Conservation (phyloP, 1,139 yeast species). For the Candida sp. region DNA sequence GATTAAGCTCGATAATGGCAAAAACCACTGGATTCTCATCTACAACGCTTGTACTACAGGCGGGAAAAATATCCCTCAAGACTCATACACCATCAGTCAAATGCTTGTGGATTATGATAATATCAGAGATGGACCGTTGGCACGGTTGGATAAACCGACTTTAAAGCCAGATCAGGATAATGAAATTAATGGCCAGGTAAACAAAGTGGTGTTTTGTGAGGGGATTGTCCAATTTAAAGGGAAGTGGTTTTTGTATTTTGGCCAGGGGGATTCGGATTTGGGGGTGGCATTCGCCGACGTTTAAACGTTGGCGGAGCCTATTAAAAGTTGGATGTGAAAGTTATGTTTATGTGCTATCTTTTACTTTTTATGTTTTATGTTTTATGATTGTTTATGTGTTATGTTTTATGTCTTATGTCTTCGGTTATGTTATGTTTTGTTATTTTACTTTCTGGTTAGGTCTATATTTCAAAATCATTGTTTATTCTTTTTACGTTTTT, state of each 20-base stretch:
- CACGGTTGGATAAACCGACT: constrained; percentile 36
- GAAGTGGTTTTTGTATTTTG: constrained; percentile 41
- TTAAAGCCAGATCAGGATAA: constrained; percentile 34
- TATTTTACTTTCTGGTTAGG: too few species aligned
- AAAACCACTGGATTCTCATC: constrained; percentile 35
- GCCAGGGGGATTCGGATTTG: constrained; percentile 43
- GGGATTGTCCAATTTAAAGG: constrained; percentile 44
- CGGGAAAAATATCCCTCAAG: constrained; percentile 23
- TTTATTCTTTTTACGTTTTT: neutral
- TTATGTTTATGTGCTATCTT: too few species aligned
- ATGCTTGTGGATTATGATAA: constrained; percentile 43
- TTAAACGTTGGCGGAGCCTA: too few species aligned
- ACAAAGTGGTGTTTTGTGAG: constrained; percentile 43
- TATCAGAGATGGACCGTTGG: constrained; percentile 32
- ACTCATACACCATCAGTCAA: constrained; percentile 36
- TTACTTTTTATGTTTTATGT: too few species aligned
- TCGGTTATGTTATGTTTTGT: too few species aligned
- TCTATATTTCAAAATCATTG: too few species aligned
- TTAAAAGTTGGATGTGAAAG: too few species aligned
- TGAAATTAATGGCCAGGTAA: constrained; percentile 40
- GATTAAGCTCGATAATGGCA: constrained; percentile 27
- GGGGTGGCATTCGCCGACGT: constrained; percentile 40
- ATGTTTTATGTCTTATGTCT: too few species aligned
- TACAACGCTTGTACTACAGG: constrained; percentile 43
- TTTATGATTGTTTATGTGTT: too few species aligned